phyloP scores from a whole-genome alignment of 2,329 filamentous ascomycete species.

The Fusarium napiforme region DNA sequence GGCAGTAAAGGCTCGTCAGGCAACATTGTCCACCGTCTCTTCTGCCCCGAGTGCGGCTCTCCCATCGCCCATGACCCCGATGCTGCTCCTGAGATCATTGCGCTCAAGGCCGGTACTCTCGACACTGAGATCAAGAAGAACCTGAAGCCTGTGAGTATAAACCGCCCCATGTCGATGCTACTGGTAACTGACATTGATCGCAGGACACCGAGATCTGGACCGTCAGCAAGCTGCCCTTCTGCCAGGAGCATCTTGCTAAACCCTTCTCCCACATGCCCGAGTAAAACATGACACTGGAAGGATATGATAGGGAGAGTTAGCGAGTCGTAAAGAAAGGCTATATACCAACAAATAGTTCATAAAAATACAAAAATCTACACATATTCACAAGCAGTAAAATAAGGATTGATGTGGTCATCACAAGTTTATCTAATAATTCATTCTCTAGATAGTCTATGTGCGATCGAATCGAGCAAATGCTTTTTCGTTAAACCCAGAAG shows the following conservation, averaged over 20 bases:
- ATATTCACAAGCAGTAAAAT: not conserved
- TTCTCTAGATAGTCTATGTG: constrained; percentile 20
- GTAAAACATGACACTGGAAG: constrained; percentile 46
- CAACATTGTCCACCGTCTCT: constrained; percentile 73
- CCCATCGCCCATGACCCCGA: constrained; percentile 78
- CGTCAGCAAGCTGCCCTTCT: constrained; percentile 74
- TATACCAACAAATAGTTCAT: not conserved
- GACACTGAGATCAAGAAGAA: constrained; percentile 73
- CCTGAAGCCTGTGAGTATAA: constrained; percentile 68
- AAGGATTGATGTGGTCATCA: not conserved
- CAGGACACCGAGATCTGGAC: constrained; percentile 78
- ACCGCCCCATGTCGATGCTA: too few species aligned
- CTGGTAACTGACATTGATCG: constrained; percentile 18
- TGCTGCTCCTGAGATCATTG: constrained; percentile 75
- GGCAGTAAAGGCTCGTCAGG: constrained; percentile 67
- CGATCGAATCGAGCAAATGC: not conserved
- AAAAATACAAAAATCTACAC: not conserved
- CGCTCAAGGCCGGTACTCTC: constrained; percentile 74
- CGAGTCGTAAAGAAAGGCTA: not conserved
- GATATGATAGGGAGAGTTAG: constrained; percentile 10
- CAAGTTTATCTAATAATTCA: constrained; percentile 25
- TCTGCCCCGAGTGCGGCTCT: constrained; percentile 76
- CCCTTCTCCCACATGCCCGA: constrained; percentile 73
- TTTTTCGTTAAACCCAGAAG: constrained; percentile 1
- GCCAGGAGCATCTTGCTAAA: constrained; percentile 72